A percentile compares a stretch with the other conserved stretches of the same genome.
Evolutionary conservation across 139 green algal species (phyloP).

Genomic region (Helicosporidium sp.): DNA sequence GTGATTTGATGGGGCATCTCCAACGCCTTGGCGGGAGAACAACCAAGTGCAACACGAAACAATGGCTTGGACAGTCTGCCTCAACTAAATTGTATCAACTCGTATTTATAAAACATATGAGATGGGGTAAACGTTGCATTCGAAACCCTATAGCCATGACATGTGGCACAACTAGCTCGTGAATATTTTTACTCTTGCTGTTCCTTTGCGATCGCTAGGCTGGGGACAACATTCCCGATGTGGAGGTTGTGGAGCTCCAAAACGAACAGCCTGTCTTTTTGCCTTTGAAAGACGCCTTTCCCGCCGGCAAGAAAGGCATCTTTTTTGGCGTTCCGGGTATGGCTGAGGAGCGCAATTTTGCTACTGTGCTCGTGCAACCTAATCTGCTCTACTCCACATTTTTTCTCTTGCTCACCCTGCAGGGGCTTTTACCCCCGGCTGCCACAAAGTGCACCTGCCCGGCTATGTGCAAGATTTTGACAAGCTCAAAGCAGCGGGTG

Average conservation of each 20-base stretch:
- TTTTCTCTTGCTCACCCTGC: not conserved
- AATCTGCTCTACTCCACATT: not conserved
- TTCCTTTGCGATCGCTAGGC: too few relatives aligned
- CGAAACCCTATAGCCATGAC: too few relatives aligned
- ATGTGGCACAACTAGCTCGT: too few relatives aligned
- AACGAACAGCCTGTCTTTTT: conserved; percentile 5
- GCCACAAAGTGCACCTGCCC: conserved; percentile 24
- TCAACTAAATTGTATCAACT: too few relatives aligned
- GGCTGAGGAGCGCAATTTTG: not conserved
- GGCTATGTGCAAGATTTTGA: conserved; percentile 28
- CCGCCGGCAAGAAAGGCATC: conserved; percentile 54
- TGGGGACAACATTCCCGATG: conserved; percentile 27
- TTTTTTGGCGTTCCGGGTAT: conserved; percentile 42
- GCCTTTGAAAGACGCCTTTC: conserved; percentile 30
- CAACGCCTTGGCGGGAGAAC: too few relatives aligned
- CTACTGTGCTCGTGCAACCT: not conserved
- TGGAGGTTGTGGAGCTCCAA: conserved; percentile 23
- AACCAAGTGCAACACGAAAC: too few relatives aligned
- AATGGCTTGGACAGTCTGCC: too few relatives aligned
- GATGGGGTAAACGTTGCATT: too few relatives aligned
- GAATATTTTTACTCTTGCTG: too few relatives aligned
- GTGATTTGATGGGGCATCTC: too few relatives aligned
- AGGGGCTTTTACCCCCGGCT: conserved; percentile 18
- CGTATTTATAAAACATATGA: too few relatives aligned
- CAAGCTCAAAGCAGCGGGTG: conserved; percentile 26